Evolutionary conservation across 805 yeast species (phyloP).

Genomic region (Candida peoriensis): DNA sequence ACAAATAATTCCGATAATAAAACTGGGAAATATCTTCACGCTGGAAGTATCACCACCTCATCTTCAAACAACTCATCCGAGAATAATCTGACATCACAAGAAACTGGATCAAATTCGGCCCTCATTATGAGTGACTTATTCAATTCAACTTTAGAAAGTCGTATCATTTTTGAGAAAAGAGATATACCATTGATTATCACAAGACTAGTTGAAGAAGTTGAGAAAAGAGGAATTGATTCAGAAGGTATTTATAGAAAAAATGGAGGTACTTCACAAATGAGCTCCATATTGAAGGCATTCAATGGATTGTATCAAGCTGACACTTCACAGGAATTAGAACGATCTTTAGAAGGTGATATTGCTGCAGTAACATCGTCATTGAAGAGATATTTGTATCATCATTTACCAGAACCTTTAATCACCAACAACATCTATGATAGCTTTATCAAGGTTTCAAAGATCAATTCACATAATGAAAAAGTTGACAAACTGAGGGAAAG

Average conservation of each 20-base stretch:
- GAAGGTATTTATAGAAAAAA: constrained; percentile 93
- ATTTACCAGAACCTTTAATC: constrained; percentile 80
- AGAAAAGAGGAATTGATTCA: constrained; percentile 61
- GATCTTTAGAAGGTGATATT: constrained; percentile 55
- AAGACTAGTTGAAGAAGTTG: constrained; percentile 72
- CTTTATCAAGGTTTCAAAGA: constrained; percentile 50
- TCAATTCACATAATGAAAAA: constrained; percentile 18
- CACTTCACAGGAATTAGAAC: constrained; percentile 31
- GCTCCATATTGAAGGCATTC: constrained; percentile 28
- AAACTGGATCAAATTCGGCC: not conserved
- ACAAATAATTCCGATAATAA: constrained; percentile 16
- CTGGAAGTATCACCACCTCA: constrained; percentile 4
- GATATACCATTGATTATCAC: constrained; percentile 67
- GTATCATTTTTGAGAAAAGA: constrained; percentile 58
- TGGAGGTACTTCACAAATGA: constrained; percentile 39
- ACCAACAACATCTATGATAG: constrained; percentile 64
- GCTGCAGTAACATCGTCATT: constrained; percentile 83
- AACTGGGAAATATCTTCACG: constrained; percentile 13
- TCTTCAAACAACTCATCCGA: constrained; percentile 6
- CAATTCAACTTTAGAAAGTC: constrained; percentile 51
- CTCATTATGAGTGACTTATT: constrained; percentile 22
- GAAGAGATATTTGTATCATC: constrained; percentile 73
- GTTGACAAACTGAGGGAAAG: constrained; percentile 41
- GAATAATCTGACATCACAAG: not conserved
- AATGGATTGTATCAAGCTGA: constrained; percentile 23